Conservation (phyloP, 768 basidiomycete genomes). For the Tylopilus felleus region DNA sequence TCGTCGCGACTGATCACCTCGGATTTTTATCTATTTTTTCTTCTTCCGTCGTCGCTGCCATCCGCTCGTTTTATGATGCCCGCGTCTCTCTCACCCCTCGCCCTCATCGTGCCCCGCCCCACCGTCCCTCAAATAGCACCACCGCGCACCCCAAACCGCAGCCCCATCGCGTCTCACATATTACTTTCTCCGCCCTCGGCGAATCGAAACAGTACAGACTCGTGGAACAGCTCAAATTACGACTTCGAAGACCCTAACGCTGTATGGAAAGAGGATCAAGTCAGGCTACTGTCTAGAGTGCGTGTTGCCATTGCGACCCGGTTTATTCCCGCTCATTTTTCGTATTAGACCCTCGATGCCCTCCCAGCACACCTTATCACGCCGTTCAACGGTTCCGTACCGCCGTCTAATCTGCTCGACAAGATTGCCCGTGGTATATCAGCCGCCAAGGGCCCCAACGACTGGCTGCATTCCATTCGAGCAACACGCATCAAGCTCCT, state of each 20-base stretch:
- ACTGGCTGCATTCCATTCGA: conserved; percentile 82
- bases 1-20: conserved; percentile 5
- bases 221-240: conserved; percentile 79
- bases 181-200: conserved; percentile 43
- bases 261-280: conserved; percentile 75
- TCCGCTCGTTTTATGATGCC: conserved; percentile 46
- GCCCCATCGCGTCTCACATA: conserved; percentile 51
- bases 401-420: conserved; percentile 82
- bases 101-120: conserved; percentile 59
- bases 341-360: conserved; percentile 65
- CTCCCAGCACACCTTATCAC: conserved; percentile 82
- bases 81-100: conserved; percentile 49
- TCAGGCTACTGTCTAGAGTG: conserved; percentile 64
- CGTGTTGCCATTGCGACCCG: conserved; percentile 17
- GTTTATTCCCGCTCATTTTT: conserved; percentile 6
- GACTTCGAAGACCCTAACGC: conserved; percentile 58
- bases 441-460: conserved; percentile 68
- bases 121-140: conserved; percentile 33
- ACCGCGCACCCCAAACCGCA: conserved; percentile 59
- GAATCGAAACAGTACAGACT: conserved; percentile 68
- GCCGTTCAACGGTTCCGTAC: conserved; percentile 80
- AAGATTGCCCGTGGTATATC: conserved; percentile 78
- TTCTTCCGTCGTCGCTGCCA: conserved; percentile 37
- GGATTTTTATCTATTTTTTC: conserved; percentile 22
- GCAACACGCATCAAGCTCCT: conserved; percentile 81